phyloP scores from a whole-genome alignment of 2,329 filamentous ascomycete genomes.

The Didymella sp. region DNA sequence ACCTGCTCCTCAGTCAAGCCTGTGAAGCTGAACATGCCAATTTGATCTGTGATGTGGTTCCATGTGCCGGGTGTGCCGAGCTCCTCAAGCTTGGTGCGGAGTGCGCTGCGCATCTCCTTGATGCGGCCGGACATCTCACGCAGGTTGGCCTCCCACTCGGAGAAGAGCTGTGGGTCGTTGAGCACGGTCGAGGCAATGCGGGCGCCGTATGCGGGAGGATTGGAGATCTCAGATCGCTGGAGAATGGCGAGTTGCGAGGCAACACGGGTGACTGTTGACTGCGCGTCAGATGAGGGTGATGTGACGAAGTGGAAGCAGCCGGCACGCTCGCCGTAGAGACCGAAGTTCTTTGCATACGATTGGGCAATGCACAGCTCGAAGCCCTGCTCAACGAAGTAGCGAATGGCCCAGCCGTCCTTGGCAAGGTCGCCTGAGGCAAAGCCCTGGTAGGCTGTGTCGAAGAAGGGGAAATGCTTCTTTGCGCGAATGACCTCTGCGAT shows the following conservation, averaged over 20 bases:
- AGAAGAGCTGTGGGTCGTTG: constrained; percentile 81
- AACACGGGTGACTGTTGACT: constrained; percentile 67
- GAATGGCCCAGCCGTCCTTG: constrained; percentile 88
- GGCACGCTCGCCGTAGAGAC: constrained; percentile 93
- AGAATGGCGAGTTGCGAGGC: constrained; percentile 90
- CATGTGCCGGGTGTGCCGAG: constrained; percentile 87
- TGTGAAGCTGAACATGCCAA: constrained; percentile 99
- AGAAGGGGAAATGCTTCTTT: constrained; percentile 94
- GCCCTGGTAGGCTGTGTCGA: constrained; percentile 96
- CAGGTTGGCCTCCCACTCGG: constrained; percentile 91
- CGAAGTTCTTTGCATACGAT: constrained; percentile 66
- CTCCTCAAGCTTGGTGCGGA: constrained; percentile 82
- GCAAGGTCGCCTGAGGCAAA: constrained; percentile 91
- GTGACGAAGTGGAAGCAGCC: constrained; percentile 96
- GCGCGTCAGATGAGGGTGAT: constrained; percentile 70
- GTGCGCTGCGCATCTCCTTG: constrained; percentile 82
- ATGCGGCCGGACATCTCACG: constrained; percentile 95
- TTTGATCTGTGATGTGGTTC: constrained; percentile 98
- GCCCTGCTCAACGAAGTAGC: constrained; percentile 92
- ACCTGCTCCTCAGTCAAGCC: constrained; percentile 79
- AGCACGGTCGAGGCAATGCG: constrained; percentile 84
- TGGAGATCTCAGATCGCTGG: constrained; percentile 96
- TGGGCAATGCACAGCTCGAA: constrained; percentile 68
- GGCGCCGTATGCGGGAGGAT: constrained; percentile 93
- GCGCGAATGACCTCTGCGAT: constrained; percentile 77